Conservation (phyloP, 2,329 filamentous ascomycete genomes). For the Aspergillus sp. region DNA sequence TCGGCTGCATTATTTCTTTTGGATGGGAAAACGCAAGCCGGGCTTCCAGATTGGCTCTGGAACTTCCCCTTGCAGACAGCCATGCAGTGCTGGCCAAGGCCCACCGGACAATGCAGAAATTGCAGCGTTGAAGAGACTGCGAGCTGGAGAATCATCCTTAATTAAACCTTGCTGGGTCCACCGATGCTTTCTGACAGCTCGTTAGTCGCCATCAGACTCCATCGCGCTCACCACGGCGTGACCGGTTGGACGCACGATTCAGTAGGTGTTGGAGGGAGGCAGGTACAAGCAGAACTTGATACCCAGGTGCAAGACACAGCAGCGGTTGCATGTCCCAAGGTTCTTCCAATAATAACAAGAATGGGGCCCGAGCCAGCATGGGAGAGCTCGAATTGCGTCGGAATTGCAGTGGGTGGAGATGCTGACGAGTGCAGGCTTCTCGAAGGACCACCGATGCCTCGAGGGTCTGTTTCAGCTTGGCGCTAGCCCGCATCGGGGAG, state of each 20-base stretch:
- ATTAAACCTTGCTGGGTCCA: constrained; percentile 38
- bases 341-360: neutral
- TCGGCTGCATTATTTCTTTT: constrained; percentile 3
- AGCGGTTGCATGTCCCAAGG: neutral
- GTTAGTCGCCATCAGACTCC: neutral
- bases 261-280: neutral
- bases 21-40: neutral
- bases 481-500: constrained; percentile 11
- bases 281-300: no score
- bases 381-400: neutral
- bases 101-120: constrained; percentile 23
- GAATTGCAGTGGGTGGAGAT: neutral
- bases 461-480: constrained; percentile 16
- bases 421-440: constrained; percentile 25
- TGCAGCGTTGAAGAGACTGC: neutral
- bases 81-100: constrained; percentile 24
- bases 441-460: constrained; percentile 20
- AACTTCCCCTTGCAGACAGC: constrained; percentile 21
- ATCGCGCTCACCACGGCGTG: neutral
- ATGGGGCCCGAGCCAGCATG: neutral
- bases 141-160: constrained; percentile 34
- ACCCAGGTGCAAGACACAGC: no score
- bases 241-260: neutral
- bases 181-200: constrained; percentile 18
- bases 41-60: neutral